A percentile compares a stretch with the other conserved stretches of the same genome.
Evolutionary conservation across 2,329 filamentous ascomycete species (phyloP).

Genomic region (Falciphora oryzae): DNA sequence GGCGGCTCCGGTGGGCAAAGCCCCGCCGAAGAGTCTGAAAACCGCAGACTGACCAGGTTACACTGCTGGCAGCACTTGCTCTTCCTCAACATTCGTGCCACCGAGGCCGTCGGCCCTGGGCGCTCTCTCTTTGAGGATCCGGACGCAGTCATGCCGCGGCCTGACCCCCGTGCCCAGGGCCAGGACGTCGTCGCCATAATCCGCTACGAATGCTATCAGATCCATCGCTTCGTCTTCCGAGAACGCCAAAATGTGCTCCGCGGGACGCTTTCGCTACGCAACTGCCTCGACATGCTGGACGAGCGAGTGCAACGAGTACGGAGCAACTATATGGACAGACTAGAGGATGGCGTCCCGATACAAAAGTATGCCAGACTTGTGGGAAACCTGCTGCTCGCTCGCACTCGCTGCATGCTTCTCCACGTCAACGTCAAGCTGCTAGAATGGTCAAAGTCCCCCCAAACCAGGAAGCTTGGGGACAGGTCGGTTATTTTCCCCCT

Average conservation of each 20-base stretch:
- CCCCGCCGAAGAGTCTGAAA: background rate
- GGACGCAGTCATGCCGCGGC: background rate
- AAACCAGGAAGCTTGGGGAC: background rate
- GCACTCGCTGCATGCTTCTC: background rate
- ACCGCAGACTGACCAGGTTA: background rate
- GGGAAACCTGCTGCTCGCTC: background rate
- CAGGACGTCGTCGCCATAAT: background rate
- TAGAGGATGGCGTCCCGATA: background rate
- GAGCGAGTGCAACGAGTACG: background rate
- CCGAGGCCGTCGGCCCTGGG: background rate
- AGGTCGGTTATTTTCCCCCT: background rate
- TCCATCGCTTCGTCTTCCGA: background rate
- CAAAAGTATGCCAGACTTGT: conserved; percentile 1
- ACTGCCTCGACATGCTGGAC: conserved; percentile 1
- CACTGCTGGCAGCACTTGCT: conserved; percentile 4
- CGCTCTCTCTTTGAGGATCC: background rate
- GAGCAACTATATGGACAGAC: background rate
- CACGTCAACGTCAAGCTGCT: background rate
- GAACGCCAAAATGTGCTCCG: background rate
- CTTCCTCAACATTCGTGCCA: background rate
- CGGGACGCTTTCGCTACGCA: background rate
- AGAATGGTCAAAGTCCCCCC: background rate
- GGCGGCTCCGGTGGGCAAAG: no score
- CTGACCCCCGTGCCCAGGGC: background rate
- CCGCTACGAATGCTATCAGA: background rate